These are phyloP conservation scores for Posidonia australis DNA, from an alignment of 106 monocot species.

Conservation along the genomic window DNA sequence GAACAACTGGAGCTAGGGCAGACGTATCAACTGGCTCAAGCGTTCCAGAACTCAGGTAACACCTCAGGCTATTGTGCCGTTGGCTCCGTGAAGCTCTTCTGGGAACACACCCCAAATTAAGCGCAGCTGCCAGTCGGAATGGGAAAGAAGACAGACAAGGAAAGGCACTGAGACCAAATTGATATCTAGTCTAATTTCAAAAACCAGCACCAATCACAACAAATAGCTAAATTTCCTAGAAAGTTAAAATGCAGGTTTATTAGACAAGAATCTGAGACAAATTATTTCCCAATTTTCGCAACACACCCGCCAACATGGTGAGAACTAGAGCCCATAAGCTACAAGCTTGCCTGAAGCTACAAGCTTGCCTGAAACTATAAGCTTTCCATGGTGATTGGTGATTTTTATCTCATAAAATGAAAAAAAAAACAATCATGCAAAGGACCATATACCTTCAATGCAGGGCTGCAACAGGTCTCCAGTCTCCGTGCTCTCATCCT, in stretches of 20 bases:
- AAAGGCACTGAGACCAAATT: neutral
- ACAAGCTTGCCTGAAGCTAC: too few relatives aligned
- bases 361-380: too few relatives aligned
- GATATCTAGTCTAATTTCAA: neutral
- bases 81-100: slow-evolving; percentile 79
- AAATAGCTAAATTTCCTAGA: too few relatives aligned
- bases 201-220: too few relatives aligned
- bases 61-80: slow-evolving; percentile 54
- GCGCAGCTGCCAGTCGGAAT: slow-evolving; percentile 44
- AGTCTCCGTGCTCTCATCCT: slow-evolving; percentile 33
- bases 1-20: neutral
- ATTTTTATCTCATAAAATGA: too few relatives aligned
- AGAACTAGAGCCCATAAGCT: too few relatives aligned
- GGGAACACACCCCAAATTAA: slow-evolving; percentile 73
- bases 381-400: too few relatives aligned
- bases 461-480: slow-evolving; percentile 50
- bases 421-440: neutral
- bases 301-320: too few relatives aligned
- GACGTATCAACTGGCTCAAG: neutral
- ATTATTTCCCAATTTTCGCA: too few relatives aligned
- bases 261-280: too few relatives aligned
- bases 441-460: slow-evolving; percentile 44
- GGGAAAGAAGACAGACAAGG: neutral
- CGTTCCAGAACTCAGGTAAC: slow-evolving; percentile 39
- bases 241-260: too few relatives aligned